Evolutionary conservation across 148 eudicot genomes (phyloP).

Genomic region (Diospyros lotus): DNA sequence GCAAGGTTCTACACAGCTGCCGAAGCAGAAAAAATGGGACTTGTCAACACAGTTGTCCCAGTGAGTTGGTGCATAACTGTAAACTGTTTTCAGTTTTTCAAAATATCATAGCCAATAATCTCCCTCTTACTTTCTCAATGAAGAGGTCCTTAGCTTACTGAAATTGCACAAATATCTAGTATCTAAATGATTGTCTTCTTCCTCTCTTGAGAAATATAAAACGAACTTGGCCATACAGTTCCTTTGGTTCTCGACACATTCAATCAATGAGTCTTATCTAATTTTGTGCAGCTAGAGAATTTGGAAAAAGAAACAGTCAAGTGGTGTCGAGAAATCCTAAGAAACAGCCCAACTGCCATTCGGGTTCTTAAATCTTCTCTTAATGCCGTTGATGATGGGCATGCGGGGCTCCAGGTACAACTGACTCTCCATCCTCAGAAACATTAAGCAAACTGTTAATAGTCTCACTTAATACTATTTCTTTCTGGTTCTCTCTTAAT

Average conservation of each 20-base stretch:
- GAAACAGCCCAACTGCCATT: conserved; percentile 90
- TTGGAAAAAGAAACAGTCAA: conserved; percentile 86
- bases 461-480: not conserved
- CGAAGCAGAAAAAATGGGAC: conserved; percentile 96
- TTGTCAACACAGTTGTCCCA: conserved; percentile 88
- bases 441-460: not conserved
- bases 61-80: conserved; percentile 37
- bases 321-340: conserved; percentile 91
- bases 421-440: not conserved
- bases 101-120: not conserved
- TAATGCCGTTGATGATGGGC: conserved; percentile 94
- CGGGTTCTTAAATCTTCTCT: conserved; percentile 85
- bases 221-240: too few species aligned
- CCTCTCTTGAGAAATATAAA: too few species aligned
- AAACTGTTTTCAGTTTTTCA: not conserved
- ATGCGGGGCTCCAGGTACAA: conserved; percentile 92
- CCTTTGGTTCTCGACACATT: too few species aligned
- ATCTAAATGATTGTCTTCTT: not conserved
- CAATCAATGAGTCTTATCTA: not conserved
- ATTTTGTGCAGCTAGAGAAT: conserved; percentile 50
- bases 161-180: not conserved
- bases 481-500: not conserved
- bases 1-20: conserved; percentile 78
- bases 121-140: not conserved
- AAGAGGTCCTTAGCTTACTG: too few species aligned